Base-by-base conservation (phyloP, 2,329 filamentous ascomycete species). In the Aspergillus sp. region DNA sequence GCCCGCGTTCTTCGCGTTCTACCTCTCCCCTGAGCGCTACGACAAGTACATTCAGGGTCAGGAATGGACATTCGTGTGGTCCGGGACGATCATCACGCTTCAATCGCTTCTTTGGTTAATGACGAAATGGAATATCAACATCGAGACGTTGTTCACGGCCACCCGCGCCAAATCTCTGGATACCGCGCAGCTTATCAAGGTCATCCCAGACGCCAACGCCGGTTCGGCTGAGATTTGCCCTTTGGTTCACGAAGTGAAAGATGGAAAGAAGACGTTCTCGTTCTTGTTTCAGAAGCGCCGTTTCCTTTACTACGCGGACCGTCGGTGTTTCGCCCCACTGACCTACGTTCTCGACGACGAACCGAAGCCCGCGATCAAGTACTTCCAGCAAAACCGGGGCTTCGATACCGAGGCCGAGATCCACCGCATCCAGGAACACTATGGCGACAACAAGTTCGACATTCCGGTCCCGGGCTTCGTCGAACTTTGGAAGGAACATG, bases 201-300 rank as follows among this genome's bases (percentile, higher is more conserved):
- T 98, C 56, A 82, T 95, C 37, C 93, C 93, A 32, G 74, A 88
- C 45, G 85, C 85, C 53, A 98, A 98, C 68, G 90, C 93, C 39
- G 93, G 93, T 45, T 78, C 84, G 39, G 80, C 90, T 45, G 91
- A 96, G 61, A 95, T 98, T 54, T 95, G 89, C 75, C 75, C 80
- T 53, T 76, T 98, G 53, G 71, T 86, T 54, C 83, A 83, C 63
- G 90, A 95, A 60, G 85, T 81, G 66, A 76, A 80, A 53, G 86
- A 81, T 53, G 87, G 83, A 59, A 88, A 88, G 74, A 77, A 80
- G 48, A 90, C 84, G 56, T 71, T 85, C 10, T 96, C 90, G 7
- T 98, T 98, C 72, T 76, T 96, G 49, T 98, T 98, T 74, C 93
- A 98, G 74, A 98, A 98, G 77, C 88, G 93, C 60, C 87, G 91